Percentiles rank a stretch among this genome's conserved stretches.
Conservation (phyloP, 1,284 basidiomycete genomes). For the Cryptococcus amylolentus region DNA sequence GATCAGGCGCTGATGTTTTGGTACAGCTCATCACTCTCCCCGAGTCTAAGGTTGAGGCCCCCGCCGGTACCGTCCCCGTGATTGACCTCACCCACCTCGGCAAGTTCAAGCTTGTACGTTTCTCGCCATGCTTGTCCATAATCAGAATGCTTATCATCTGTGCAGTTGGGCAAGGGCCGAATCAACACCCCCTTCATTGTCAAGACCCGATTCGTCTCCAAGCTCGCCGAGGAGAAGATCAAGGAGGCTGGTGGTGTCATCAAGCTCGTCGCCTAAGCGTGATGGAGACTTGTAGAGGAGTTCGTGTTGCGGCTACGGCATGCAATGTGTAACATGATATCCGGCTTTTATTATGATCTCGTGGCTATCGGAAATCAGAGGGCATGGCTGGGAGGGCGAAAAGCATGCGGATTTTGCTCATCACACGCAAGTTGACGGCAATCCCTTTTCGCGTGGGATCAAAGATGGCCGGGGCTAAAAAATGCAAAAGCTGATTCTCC, state of each 20-base stretch:
- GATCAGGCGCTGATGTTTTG: conserved; percentile 53
- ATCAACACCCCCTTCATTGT: conserved; percentile 74
- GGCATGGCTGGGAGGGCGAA: not conserved
- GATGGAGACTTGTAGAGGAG: conserved; percentile 2
- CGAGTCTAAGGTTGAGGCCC: conserved; percentile 49
- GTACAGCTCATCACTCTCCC: conserved; percentile 50
- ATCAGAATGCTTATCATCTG: not conserved
- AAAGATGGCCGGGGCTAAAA: too few relatives aligned
- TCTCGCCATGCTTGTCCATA: not conserved
- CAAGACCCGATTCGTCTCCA: conserved; percentile 90
- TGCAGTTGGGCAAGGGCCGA: conserved; percentile 49
- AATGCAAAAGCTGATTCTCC: too few relatives aligned
- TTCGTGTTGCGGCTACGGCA: conserved; percentile 18
- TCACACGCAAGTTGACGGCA: not conserved
- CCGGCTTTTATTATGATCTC: too few relatives aligned
- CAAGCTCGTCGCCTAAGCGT: conserved; percentile 73
- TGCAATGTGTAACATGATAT: conserved; percentile 26
- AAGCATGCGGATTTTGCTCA: not conserved
- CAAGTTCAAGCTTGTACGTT: conserved; percentile 73
- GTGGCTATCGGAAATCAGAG: not conserved
- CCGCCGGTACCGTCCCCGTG: conserved; percentile 68
- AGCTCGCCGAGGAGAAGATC: conserved; percentile 71
- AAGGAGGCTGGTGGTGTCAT: conserved; percentile 93
- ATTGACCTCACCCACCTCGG: conserved; percentile 82
- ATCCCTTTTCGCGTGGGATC: too few relatives aligned